Evolutionary conservation across 768 basidiomycete species (phyloP).

Genomic region (Cyclocybe aegerita): DNA sequence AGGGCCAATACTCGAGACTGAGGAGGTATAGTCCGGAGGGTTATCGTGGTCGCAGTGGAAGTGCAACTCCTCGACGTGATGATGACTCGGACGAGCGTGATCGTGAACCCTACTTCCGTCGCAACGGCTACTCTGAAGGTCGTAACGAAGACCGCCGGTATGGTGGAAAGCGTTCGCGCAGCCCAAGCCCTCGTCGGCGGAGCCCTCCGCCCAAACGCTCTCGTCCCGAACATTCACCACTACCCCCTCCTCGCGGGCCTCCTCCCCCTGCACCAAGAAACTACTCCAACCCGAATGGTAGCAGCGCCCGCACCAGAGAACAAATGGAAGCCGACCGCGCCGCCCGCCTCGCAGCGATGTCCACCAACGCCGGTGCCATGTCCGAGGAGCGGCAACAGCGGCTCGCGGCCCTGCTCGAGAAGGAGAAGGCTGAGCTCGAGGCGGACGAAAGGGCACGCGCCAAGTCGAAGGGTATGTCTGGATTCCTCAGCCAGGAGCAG

Average conservation of each 20-base stretch:
- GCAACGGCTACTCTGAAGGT: conserved; percentile 52
- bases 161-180: conserved; percentile 39
- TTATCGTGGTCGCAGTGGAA: conserved; percentile 28
- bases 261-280: conserved; percentile 19
- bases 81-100: conserved; percentile 26
- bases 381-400: conserved; percentile 70
- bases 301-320: conserved; percentile 9
- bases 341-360: conserved; percentile 90
- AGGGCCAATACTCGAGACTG: conserved; percentile 9
- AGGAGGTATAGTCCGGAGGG: conserved; percentile 34
- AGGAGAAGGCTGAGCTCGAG: conserved; percentile 77
- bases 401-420: conserved; percentile 63
- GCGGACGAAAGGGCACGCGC: conserved; percentile 66
- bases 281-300: not conserved
- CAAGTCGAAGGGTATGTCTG: conserved; percentile 77
- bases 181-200: conserved; percentile 29
- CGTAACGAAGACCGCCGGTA: conserved; percentile 20
- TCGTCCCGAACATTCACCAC: conserved; percentile 46
- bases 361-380: conserved; percentile 66
- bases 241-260: conserved; percentile 16
- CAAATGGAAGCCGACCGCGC: conserved; percentile 56
- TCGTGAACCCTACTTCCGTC: conserved; percentile 38
- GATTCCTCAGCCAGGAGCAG: conserved; percentile 80
- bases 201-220: conserved; percentile 46
- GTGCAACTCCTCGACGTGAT: conserved; percentile 28